Evolutionary conservation across 164 flowering plant genomes (phyloP).

Genomic region (Stephania japonica): DNA sequence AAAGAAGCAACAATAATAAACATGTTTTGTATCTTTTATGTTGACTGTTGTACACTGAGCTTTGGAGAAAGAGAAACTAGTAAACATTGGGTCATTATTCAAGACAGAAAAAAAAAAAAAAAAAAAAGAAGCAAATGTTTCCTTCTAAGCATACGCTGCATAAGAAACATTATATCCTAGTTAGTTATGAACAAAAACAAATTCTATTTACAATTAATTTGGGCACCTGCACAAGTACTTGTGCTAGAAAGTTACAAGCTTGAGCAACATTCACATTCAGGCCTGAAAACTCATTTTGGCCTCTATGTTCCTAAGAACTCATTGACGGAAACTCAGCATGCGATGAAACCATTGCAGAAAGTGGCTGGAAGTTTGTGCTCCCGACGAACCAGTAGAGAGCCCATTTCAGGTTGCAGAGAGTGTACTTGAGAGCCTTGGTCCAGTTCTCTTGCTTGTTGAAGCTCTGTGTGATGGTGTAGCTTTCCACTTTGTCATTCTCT

Average conservation of each 20-base stretch:
- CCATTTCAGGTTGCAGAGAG: constrained; percentile 93
- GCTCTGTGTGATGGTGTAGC: constrained; percentile 83
- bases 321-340: constrained; percentile 43
- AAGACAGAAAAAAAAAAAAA: background rate
- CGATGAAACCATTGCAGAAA: constrained; percentile 44
- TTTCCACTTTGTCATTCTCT: constrained; percentile 92
- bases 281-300: constrained; percentile 20
- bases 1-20: background rate
- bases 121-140: too few species aligned
- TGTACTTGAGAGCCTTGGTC: constrained; percentile 98
- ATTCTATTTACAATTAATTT: background rate
- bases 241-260: constrained; percentile 9
- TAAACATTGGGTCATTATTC: background rate
- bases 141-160: background rate
- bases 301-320: constrained; percentile 39
- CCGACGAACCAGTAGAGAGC: constrained; percentile 95
- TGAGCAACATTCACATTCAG: constrained; percentile 26
- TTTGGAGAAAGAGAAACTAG: background rate
- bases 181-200: background rate
- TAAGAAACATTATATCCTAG: background rate
- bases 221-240: background rate
- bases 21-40: background rate
- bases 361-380: constrained; percentile 86
- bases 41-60: background rate
- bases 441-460: constrained; percentile 96